A percentile compares a stretch with the other conserved stretches of the same genome.
Evolutionary conservation across 1,284 basidiomycete species (phyloP).

Genomic region (Sporisorium graminicola): DNA sequence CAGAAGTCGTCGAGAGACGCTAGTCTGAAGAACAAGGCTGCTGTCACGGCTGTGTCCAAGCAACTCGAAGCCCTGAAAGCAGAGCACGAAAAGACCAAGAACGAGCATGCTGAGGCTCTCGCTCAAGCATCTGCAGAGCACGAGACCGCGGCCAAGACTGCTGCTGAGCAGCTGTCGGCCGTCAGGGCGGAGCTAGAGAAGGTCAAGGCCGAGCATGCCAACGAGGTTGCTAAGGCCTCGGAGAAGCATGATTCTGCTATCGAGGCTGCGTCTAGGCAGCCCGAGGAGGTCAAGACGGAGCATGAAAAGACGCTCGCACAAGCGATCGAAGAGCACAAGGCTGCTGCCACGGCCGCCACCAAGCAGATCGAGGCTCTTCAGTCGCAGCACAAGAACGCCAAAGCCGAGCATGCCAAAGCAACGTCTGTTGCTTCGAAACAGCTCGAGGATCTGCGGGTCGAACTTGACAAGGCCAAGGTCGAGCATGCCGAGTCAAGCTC

Average conservation of each 20-base stretch:
- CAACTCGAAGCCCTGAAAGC: conserved; percentile 26
- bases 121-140: conserved; percentile 16
- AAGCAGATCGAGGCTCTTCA: conserved; percentile 8
- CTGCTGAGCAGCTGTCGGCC: conserved; percentile 9
- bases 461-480: conserved; percentile 8
- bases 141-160: conserved; percentile 9
- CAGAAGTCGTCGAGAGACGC: conserved; percentile 32
- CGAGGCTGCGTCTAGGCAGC: conserved; percentile 5
- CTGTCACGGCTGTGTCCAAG: conserved; percentile 11
- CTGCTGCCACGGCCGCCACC: conserved; percentile 6
- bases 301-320: conserved; percentile 7
- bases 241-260: conserved; percentile 15
- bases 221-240: not conserved
- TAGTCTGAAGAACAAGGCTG: conserved; percentile 33
- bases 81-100: conserved; percentile 23
- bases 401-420: conserved; percentile 24
- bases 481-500: conserved; percentile 7
- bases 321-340: conserved; percentile 15
- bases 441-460: conserved; percentile 9
- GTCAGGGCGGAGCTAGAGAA: conserved; percentile 25
- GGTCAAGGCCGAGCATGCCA: conserved; percentile 13
- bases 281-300: conserved; percentile 15
- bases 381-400: conserved; percentile 22
- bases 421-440: conserved; percentile 9
- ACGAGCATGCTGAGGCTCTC: conserved; percentile 15